Evolutionary conservation across 306 rosid species (phyloP), one percentile per base, ranked within the genome.

Genomic region (Acacia melanoxylon): DNA sequence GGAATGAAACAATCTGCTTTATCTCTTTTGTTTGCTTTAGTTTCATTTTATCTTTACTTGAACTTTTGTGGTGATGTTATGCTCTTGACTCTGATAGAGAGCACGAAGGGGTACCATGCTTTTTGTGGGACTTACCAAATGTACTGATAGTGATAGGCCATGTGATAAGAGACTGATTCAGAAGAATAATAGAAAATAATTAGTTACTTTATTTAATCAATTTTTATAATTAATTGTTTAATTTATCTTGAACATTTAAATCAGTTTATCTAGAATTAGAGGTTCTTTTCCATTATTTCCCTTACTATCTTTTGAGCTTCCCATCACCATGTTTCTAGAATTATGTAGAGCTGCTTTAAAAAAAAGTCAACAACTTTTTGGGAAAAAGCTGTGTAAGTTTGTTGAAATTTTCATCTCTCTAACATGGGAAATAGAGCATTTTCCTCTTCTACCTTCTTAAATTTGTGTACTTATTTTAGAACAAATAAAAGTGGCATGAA

Each of bases 101-200:
- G 19, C 49, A 16, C 6, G 77, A 76, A 35, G 59, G 58, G 58
- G 15, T 72, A 51, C 75, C 58, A 65, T 75, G 4, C 20, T 45
- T 24, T 76, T 31, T 19, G 74, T 33, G 51, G 75, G 42, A 66
- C 77, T 83, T 27, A 10, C 72, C 27, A 48, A 49, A 13, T 79
- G 52, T 69, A 29, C 7, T 45, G 49, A 56, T 45, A 22, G 68
- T 45, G 49, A 56, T 45, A 22, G 68, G 16, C 45, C 40, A 37
- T 37, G 41, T 37, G 41, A 37, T 37, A 37, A 37, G 41, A 37
- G 8, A 37, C 41, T 8, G 41, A 37, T 37, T 37, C 41, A 37
- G 41, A 37, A 37, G 41, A 37, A 37, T 37, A 37, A 37, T 37
- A 6, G 41, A 37, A 37, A 37, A 37, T 37, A 37, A 37, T 37